Conservation (phyloP, 2,329 filamentous ascomycete genomes). For the Hymenoscyphus fructigenus region DNA sequence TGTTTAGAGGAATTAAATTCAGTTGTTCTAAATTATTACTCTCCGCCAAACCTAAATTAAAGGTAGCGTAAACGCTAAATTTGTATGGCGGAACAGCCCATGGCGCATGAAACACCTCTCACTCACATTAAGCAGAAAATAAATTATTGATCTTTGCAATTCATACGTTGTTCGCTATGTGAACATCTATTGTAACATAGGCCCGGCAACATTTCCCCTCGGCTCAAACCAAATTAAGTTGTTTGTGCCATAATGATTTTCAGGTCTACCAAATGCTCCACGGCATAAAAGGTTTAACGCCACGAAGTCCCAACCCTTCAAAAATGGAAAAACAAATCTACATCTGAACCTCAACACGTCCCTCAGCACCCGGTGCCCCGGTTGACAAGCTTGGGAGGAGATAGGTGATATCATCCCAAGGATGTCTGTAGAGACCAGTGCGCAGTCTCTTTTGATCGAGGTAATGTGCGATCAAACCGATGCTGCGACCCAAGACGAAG, state of each 20-base stretch:
- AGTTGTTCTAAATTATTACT: no score
- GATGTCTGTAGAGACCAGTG: conserved; percentile 97
- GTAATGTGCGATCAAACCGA: conserved; percentile 99
- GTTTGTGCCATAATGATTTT: conserved; percentile 13
- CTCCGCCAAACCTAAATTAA: no score
- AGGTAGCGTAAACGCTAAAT: no score
- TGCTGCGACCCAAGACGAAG: conserved; percentile 94
- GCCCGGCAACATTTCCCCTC: conserved; percentile 5
- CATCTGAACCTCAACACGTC: conserved; percentile 86
- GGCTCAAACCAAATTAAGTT: neutral
- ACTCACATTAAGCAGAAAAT: no score
- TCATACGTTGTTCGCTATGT: conserved; percentile 15
- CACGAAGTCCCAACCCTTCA: conserved; percentile 11
- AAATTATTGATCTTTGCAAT: conserved; percentile 5
- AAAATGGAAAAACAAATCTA: conserved; percentile 27
- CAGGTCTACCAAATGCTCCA: conserved; percentile 17
- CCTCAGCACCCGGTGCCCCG: conserved; percentile 72
- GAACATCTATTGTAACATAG: conserved; percentile 17
- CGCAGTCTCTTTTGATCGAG: conserved; percentile 99
- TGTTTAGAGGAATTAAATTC: no score
- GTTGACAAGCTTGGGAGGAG: conserved; percentile 78
- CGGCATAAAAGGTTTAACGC: conserved; percentile 17
- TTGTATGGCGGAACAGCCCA: no score
- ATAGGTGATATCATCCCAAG: conserved; percentile 98
- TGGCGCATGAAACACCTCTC: no score